Base-by-base conservation (phyloP, 2,329 filamentous ascomycete species). In the Cercospora zeae-maydis region DNA sequence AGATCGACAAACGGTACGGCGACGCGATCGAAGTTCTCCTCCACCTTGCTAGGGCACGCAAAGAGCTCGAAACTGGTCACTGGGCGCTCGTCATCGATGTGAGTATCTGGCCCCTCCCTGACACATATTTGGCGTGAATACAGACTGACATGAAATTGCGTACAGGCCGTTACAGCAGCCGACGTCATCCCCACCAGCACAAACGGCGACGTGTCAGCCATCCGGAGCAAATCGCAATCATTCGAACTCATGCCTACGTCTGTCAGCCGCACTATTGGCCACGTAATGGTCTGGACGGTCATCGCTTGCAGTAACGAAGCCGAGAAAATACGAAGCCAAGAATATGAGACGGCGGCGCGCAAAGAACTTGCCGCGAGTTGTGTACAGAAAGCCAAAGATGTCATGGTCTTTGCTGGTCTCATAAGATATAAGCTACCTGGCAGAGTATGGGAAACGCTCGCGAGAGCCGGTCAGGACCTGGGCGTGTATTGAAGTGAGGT, bases 381-480 rank as follows among this genome's bases (percentile, higher is more conserved):
- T 72, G 85, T 89, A 78, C 86, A 89, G 75, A 91, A 90, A 80
- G 92, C 91, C 39, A 87, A 92, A 76, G 93, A 98, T 77, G 78
- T 97, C 71, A 96, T 95, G 81, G 90, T 95, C 13, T 98, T 96
- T 80, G 93, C 92, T 14, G 93, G 92, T 61, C 87, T 96, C 83
- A 86, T 98, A 74, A 88, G 91, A 73, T 98, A 96, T 78, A 88
- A 95, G 73, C 84, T 98, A 79, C 91, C 92, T 56, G 89, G 91
- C 37, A 85, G 90, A 72, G 83, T 98, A 60, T 93, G 96, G 78
- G 93, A 97, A 81, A 90, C 89, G 66, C 80, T 98, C 73, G 93
- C 92, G 54, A 86, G 88, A 73, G 92, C 91, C 42, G 91, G 89
- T 55, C 88, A 88, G 49, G 89, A 92, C 72, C 69, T 77, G 61